These are phyloP conservation scores for Castanospermum australe DNA, from an alignment of 306 rosid species.

Conservation along the genomic window DNA sequence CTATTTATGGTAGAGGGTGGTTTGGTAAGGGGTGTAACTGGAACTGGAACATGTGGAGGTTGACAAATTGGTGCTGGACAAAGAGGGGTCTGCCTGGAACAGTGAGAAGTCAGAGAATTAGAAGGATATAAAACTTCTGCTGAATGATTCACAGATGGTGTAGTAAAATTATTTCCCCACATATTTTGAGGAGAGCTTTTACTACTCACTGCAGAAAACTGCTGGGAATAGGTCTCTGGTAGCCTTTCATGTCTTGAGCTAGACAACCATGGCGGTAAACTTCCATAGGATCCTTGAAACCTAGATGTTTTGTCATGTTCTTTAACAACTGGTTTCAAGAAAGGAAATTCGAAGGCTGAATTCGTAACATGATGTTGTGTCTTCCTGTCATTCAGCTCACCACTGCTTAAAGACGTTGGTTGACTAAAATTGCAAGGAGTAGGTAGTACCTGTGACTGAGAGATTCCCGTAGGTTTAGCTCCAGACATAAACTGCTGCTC, in stretches of 20 bases:
- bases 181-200: conserved; percentile 36
- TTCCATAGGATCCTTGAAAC: conserved; percentile 36
- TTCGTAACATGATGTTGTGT: conserved; percentile 33
- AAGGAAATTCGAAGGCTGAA: conserved; percentile 51
- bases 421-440: conserved; percentile 35
- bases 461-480: conserved; percentile 43
- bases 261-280: conserved; percentile 56
- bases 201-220: conserved; percentile 21
- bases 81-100: conserved; percentile 33
- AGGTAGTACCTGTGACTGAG: conserved; percentile 36
- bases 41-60: conserved; percentile 38
- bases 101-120: conserved; percentile 34
- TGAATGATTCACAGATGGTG: conserved; percentile 37
- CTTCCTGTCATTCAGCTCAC: conserved; percentile 38
- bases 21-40: conserved; percentile 36
- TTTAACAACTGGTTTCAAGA: conserved; percentile 48
- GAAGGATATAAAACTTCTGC: conserved; percentile 39
- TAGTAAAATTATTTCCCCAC: conserved; percentile 30
- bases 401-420: conserved; percentile 33
- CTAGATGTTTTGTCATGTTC: conserved; percentile 47
- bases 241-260: conserved; percentile 41
- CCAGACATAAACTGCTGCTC: conserved; percentile 39
- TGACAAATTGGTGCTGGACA: conserved; percentile 36
- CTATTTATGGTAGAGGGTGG: conserved; percentile 31
- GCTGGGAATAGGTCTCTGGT: conserved; percentile 34